Evolutionary conservation across 2,329 filamentous ascomycete genomes (phyloP), one percentile per base, ranked within the genome.

Genomic region (Pseudopyrenochaeta lycopersici): DNA sequence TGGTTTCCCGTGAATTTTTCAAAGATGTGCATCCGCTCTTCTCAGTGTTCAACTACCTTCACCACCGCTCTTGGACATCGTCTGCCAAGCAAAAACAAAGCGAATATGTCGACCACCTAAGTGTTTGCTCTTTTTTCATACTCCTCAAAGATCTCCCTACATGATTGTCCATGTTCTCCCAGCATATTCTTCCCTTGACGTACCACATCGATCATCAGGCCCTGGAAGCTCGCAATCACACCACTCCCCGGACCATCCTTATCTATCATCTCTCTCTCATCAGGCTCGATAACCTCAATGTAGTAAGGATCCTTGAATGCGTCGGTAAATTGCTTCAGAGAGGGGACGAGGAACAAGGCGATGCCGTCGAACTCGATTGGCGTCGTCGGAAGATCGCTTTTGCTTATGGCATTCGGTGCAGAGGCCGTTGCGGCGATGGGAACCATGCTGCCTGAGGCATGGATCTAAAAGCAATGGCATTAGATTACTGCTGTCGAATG

Each of bases 291-390:
- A 3, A 69, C 58, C 20, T 63, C 57, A 33, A 61, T 41, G 50
- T 72, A 74, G 54, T 73, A 74, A 21, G 68, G 65, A 48, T 71
- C 68, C 47, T 66, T 51, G 52, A 74, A 72, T 1, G 71, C 69
- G 11, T 62, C 52, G 7, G 48, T 56, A 33, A 73, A 70, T 20
- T 60, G 44, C 33, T 69, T 60, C 12, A 73, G 58, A 30, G 56
- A 64, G 6, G 58, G 63, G 5, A 72, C 56, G 42, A 72, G 64
- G 41, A 76, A 71, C 15, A 73, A 52, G 11, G 70, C 71, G 14
- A 70, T 69, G 12, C 70, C 72, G 39, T 74, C 70, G 49, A 68
- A 74, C 6, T 63, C 60, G 12, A 57, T 58, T 7, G 70, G 52
- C 15, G 51, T 49, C 40, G 42, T 57, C 2, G 49, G 52, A 5